Conservation (phyloP, 805 yeast species). For the Suhomyces sp. region DNA sequence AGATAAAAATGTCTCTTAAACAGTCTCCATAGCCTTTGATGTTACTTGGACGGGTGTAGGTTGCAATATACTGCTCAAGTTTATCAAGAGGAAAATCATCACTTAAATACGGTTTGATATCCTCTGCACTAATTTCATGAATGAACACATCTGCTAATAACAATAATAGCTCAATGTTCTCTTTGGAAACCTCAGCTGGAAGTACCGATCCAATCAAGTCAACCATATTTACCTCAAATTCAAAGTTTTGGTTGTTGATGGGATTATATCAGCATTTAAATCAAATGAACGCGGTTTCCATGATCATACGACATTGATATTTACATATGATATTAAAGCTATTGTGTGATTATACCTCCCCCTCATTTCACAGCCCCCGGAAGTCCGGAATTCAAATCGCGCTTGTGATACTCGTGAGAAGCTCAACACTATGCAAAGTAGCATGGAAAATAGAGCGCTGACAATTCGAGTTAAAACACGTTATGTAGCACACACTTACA, state of each 20-base stretch:
- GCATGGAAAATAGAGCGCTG: not conserved
- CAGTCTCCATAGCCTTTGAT: conserved; percentile 24
- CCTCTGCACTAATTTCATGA: conserved; percentile 29
- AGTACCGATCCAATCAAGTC: not conserved
- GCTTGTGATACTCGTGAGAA: not conserved
- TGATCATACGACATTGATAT: not conserved
- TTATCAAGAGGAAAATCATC: conserved; percentile 25
- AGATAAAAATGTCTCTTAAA: conserved; percentile 12
- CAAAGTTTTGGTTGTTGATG: not conserved
- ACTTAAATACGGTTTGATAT: conserved; percentile 23
- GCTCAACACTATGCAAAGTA: not conserved
- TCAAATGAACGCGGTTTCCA: not conserved
- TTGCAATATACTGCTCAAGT: conserved; percentile 27
- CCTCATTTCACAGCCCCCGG: not conserved
- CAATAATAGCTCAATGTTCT: conserved; percentile 12
- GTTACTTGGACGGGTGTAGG: conserved; percentile 27
- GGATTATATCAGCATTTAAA: not conserved
- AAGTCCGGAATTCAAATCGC: not conserved
- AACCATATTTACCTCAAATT: not conserved
- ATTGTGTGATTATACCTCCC: not conserved
- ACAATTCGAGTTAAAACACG: not conserved
- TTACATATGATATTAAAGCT: not conserved
- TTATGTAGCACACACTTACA: not conserved
- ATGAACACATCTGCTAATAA: conserved; percentile 33
- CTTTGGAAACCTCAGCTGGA: not conserved